Evolutionary conservation across 176 grass and related monocot genomes (phyloP).

Genomic region (Raddia distichophylla): DNA sequence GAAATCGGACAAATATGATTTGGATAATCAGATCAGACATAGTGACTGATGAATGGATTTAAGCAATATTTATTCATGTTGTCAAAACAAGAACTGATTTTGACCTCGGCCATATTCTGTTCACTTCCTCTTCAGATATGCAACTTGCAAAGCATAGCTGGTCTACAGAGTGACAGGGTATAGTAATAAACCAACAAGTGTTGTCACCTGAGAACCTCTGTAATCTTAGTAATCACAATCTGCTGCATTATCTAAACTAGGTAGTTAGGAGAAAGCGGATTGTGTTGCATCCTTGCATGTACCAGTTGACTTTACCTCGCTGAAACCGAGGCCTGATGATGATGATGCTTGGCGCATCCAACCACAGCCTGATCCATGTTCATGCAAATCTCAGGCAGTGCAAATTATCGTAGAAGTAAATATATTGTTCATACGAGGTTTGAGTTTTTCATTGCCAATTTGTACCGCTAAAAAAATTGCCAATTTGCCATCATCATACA

Average conservation of each 20-base stretch:
- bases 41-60: slow-evolving; percentile 14
- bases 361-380: slow-evolving; percentile 4
- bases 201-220: not conserved
- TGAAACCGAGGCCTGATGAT: slow-evolving; percentile 16
- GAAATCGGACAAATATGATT: slow-evolving; percentile 22
- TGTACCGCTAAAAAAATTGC: not conserved
- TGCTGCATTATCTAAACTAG: slow-evolving; percentile 30
- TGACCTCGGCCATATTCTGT: not conserved
- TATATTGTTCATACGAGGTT: slow-evolving; percentile 5
- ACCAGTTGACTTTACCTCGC: slow-evolving; percentile 30
- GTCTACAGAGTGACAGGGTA: slow-evolving; percentile 20
- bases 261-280: slow-evolving; percentile 44
- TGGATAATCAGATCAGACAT: not conserved
- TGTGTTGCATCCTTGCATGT: slow-evolving; percentile 31
- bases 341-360: not conserved
- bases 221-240: not conserved
- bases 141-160: slow-evolving; percentile 19
- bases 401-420: not conserved
- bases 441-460: not conserved
- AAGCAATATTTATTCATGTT: slow-evolving; percentile 6
- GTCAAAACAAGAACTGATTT: slow-evolving; percentile 8
- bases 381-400: not conserved
- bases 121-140: slow-evolving; percentile 16
- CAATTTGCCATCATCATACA: not conserved
- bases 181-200: slow-evolving; percentile 29